Base-by-base conservation (phyloP, 345 rosid species). In the Eucalyptus melliodora region DNA sequence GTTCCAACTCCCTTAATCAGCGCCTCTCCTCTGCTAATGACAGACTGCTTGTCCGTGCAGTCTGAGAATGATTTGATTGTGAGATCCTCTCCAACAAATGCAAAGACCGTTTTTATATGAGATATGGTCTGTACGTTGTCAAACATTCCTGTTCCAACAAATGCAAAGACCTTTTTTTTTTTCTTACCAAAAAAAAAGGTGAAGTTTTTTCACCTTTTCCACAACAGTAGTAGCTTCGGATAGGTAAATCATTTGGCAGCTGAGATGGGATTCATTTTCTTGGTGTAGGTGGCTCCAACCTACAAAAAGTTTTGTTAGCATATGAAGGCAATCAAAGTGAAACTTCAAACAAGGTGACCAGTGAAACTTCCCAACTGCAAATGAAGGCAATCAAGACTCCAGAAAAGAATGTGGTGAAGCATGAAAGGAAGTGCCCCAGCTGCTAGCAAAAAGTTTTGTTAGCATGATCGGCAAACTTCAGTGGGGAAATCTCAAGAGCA, bases 371-470 rank as follows among this genome's bases (percentile, higher is more conserved):
- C 97, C 97, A 94, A 82, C 93, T 89, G 91, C 96, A 92, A 67
- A 92, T 93, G 49, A 88, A 92, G 65, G 96, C 96, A 40, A 94
- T 93, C 80, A 95, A 17, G n/a, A 94, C 87, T 65, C 94, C 96
- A 15, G 92, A 86, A 81, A 94, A 92, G 92, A 95, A 95, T 16
- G 95, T 92, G 40, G 95, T 94, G 82, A 93, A 91, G 92, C 95
- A 65, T 6, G 96, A 91, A 53, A 95, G 89, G 88, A 94, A 95
- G 87, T 95, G 97, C 27, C 96, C 97, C 93, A 95, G 55, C 96
- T 95, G 92, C 40, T 23, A 47, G 37, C 31, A 19, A 72, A 31
- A 87, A 45, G 17, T 47, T 45, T 7, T 34, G 15, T 34, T 86
- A 40, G 87, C 87, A 37, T 72, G 82, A 37, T 72, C 15, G 15